Base-by-base conservation (phyloP, 164 flowering plant genomes). In the Sextonia rubra region DNA sequence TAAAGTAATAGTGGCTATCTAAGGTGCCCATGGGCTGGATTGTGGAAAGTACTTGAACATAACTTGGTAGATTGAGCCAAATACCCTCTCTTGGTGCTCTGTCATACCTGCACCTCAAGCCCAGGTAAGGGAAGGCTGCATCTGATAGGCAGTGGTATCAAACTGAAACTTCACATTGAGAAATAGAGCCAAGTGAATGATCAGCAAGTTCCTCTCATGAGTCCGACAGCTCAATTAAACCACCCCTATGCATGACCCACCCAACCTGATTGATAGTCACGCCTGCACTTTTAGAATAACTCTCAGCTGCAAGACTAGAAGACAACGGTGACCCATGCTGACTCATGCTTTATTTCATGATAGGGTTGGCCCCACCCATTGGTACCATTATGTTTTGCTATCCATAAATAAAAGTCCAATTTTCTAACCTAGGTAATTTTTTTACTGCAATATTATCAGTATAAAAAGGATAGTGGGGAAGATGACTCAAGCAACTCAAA, bases 381-480 rank as follows among this genome's bases (percentile, higher is more conserved):
- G 58, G n/a, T 20, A 52, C 58, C 58, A 15, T 52, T 52, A 20
- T 52, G 6, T 18, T 20, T 52, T 5, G 58, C 58, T 52, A 52
- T 52, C 14, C 58, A 15, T 52, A 20, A 20, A 52, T 52, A 52
- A 52, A 52, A 12, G n/a, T 52, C 73, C 47, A 58, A 14, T 47
- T 12, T 29, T 75, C 30, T 8, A 65, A 48, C 24, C 2, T 14
- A 4, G 37, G 2, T 12, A 11, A 12, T 37, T 62, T 3, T 37
- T 30, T n/a, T 14, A 44, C 9, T 55, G 8, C 27, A 47, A 24
- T 18, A 56, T 73, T 47, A 17, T 74, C 80, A 90, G 98, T 83
- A 79, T 75, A 86, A 86, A 79, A 87, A 88, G 73, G 85, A 52
- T 12, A 5, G 58, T 12, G 58, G 58, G n/a, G 58, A 52, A 15